Evolutionary conservation across 768 basidiomycete species (phyloP), one percentile per base, ranked within the genome.

Genomic region (Suillus brevipes): DNA sequence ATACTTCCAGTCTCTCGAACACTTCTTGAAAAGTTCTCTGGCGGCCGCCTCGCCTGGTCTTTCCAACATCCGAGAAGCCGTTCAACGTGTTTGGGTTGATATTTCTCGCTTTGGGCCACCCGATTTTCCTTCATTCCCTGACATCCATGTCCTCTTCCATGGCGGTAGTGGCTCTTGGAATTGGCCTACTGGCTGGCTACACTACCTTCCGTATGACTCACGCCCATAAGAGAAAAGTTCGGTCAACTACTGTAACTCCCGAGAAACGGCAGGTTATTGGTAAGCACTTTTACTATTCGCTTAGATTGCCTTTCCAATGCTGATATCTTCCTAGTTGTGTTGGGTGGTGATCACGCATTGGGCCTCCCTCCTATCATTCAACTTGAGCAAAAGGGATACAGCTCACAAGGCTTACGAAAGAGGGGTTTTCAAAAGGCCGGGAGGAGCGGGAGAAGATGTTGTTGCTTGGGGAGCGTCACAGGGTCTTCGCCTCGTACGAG

Each of bases 91-190:
- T 63, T 93, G 90, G 89, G 76, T 85, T 28, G 92, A 95, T 72
- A 85, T 95, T 66, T 83, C 90, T 56, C 88, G 93, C 64, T 93
- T 91, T 74, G 92, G 93, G 28, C 91, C 90, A 20, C 75, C 79
- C 65, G 74, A 75, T n/a, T 64, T 81, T 14, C 77, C 82, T 25
- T 62, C 77, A 58, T 71, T 85, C 25, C 79, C 81, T 13, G 83
- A 84, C 53, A 81, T 92, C 62, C 84, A 78, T 68, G 77, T 91
- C 55, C 18, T 81, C 84, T 28, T 81, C 86, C 13, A 68, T 91
- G 43, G 80, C 82, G 28, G 75, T 83, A 13, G 86, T 89, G 53
- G 78, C 85, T 10, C 78, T 90, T 1, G 89, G 92, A 25, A 78
- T 83, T 1, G 84, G 89, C 10, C 72, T 94, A 36, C 75, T 89